These are phyloP conservation scores for Ganoderma lucidum DNA, from an alignment of 1,284 basidiomycete genomes.

Conservation along the genomic window DNA sequence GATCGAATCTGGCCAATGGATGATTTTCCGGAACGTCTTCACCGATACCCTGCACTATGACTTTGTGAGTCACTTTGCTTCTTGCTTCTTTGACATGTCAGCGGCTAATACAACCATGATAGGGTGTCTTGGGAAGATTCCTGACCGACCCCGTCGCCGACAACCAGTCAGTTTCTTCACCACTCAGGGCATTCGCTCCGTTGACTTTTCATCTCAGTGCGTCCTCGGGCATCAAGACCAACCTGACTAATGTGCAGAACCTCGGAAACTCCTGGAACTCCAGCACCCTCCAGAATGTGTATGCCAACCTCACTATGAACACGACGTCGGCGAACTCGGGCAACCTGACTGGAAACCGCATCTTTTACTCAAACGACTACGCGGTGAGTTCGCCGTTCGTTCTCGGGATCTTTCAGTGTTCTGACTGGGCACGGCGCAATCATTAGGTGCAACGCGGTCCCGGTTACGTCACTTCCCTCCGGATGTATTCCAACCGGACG, in stretches of 20 bases:
- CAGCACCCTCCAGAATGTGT: constrained; percentile 50
- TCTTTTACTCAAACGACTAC: constrained; percentile 75
- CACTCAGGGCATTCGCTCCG: background rate
- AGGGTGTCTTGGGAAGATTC: constrained; percentile 70
- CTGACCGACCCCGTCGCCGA: constrained; percentile 69
- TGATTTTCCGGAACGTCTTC: constrained; percentile 68
- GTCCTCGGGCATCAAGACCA: constrained; percentile 62
- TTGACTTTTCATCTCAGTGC: constrained; percentile 46
- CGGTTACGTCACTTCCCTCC: constrained; percentile 67
- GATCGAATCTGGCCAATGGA: constrained; percentile 66
- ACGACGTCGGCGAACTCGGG: constrained; percentile 63
- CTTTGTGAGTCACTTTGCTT: constrained; percentile 53
- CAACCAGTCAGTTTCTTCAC: constrained; percentile 53
- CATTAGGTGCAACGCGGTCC: constrained; percentile 64
- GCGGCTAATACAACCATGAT: background rate
- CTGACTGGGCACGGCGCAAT: background rate
- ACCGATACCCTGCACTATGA: constrained; percentile 72
- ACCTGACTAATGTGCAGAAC: constrained; percentile 58
- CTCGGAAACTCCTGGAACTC: constrained; percentile 64
- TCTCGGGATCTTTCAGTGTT: background rate
- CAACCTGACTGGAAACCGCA: constrained; percentile 64
- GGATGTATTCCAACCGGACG: constrained; percentile 71
- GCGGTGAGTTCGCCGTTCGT: constrained; percentile 51
- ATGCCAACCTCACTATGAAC: constrained; percentile 48
- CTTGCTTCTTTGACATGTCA: background rate